Evolutionary conservation across 306 rosid genomes (phyloP), one percentile per base, ranked within the genome.

Genomic region (Quercus wislizeni): DNA sequence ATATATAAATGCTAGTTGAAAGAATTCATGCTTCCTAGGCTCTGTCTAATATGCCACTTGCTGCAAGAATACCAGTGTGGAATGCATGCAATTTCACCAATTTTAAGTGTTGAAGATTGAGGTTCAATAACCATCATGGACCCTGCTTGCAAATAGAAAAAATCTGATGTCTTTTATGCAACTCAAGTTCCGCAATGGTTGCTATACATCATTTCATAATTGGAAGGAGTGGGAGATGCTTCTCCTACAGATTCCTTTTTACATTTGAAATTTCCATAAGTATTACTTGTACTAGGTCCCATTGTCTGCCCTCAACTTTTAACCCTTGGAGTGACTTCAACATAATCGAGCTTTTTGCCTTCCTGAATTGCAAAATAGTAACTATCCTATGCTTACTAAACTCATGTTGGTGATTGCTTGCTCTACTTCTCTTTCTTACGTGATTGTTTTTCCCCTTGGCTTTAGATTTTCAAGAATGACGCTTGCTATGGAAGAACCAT

Each of bases 401-500:
- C 70, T 64, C 13, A 64, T 30, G 5, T 28, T 14, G 33, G 19
- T 84, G 21, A 54, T 83, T 64, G 35, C 35, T 67, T 67, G 12
- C 71, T 33, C 25, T 33, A 33, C 51, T 1, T 65, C 11, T 77
- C 65, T 76, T 15, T 7, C 74, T 71, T 76, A 55, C 77, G 62
- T 49, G 49, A 64, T 68, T 76, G 71, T 80, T 65, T 79, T 64
- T 74, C 84, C 23, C 77, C 52, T 62, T 67, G 77, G 81, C 68
- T 6, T 69, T 76, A 67, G 76, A 56, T 83, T 79, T 83, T 83
- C 82, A 75, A 84, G 83, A 79, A 94, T 91, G 97, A 80, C 82
- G 80, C 81, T 43, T 72, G n/a, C 82, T 67, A 88, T 82, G 87
- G 98, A 91, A 80, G 92, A 92, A 74, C 52, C 87, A 25, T 82